Evolutionary conservation across 495 filamentous ascomycete genomes (phyloP).

Genomic region (Penicillium mononematosum): DNA sequence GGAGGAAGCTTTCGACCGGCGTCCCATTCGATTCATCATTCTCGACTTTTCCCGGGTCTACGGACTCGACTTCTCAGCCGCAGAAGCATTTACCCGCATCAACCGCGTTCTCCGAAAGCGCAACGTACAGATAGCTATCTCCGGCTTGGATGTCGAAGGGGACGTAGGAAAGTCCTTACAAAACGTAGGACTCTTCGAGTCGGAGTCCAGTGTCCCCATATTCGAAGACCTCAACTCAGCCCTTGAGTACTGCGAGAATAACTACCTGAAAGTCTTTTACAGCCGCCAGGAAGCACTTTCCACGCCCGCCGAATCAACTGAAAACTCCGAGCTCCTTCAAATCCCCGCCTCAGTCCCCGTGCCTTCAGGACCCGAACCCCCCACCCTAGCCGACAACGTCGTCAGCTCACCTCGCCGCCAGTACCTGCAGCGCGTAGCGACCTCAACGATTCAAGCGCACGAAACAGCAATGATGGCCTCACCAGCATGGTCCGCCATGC

Average conservation of each 20-base stretch:
- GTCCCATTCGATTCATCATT: constrained; percentile 86
- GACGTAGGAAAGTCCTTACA: constrained; percentile 74
- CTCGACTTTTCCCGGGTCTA: constrained; percentile 86
- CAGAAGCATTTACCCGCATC: constrained; percentile 89
- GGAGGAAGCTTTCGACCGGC: constrained; percentile 70
- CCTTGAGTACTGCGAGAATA: constrained; percentile 91
- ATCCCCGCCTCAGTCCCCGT: constrained; percentile 44
- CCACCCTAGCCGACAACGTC: constrained; percentile 42
- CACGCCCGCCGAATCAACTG: constrained; percentile 16
- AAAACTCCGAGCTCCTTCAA: constrained; percentile 40
- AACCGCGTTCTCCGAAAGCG: constrained; percentile 73
- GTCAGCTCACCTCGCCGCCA: constrained; percentile 76
- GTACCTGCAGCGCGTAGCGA: constrained; percentile 76
- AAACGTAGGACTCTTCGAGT: constrained; percentile 74
- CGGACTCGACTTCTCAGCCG: constrained; percentile 92
- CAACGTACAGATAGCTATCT: constrained; percentile 75
- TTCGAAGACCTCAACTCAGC: constrained; percentile 91
- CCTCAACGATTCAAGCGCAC: constrained; percentile 63
- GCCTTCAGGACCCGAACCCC: constrained; percentile 17
- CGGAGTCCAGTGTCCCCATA: constrained; percentile 65
- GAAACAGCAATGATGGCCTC: constrained; percentile 51
- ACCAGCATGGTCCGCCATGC: constrained; percentile 73
- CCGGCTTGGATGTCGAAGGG: constrained; percentile 69
- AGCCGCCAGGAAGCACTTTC: constrained; percentile 45
- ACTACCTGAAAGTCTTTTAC: constrained; percentile 85